These are phyloP conservation scores for Stephanodiscus triporus DNA, from an alignment of 108 stramenopile genomes.

Conservation along the genomic window DNA sequence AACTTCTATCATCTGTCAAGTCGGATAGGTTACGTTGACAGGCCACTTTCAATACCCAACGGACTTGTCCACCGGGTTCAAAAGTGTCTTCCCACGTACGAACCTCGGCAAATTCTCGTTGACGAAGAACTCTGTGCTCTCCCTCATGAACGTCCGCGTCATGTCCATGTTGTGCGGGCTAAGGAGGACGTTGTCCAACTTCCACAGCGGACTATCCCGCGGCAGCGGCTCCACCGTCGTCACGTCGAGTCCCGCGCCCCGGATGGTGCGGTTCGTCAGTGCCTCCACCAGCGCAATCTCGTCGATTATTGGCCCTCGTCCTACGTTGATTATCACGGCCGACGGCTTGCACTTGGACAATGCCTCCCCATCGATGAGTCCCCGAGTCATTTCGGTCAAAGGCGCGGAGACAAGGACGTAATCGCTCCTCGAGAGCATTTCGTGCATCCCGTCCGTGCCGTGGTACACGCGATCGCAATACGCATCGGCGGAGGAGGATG, in stretches of 20 bases:
- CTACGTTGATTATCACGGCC: slow-evolving; percentile 88
- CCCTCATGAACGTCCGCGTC: slow-evolving; percentile 66
- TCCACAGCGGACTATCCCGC: slow-evolving; percentile 72
- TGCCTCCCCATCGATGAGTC: slow-evolving; percentile 61
- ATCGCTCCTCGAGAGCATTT: slow-evolving; percentile 67
- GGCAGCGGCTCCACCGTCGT: slow-evolving; percentile 86
- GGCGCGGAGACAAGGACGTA: slow-evolving; percentile 82
- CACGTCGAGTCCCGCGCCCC: slow-evolving; percentile 91
- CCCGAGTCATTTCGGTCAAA: slow-evolving; percentile 73
- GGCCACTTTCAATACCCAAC: slow-evolving; percentile 45
- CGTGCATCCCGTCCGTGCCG: slow-evolving; percentile 53
- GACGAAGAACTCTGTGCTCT: slow-evolving; percentile 61
- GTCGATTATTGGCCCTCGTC: slow-evolving; percentile 89
- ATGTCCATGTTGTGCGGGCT: slow-evolving; percentile 87
- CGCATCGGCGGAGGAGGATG: slow-evolving; percentile 46
- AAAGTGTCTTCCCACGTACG: slow-evolving; percentile 33
- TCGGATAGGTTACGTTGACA: background rate
- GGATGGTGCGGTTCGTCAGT: slow-evolving; percentile 60
- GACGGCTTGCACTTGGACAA: slow-evolving; percentile 69
- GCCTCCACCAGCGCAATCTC: slow-evolving; percentile 79
- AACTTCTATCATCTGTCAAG: background rate
- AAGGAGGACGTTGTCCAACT: slow-evolving; percentile 79
- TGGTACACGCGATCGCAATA: slow-evolving; percentile 66
- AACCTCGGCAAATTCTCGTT: slow-evolving; percentile 64
- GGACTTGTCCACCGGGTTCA: slow-evolving; percentile 51